A percentile compares a stretch with the other conserved stretches of the same genome.
Evolutionary conservation across 164 flowering plant genomes (phyloP).

Genomic region (Vitis amurensis): DNA sequence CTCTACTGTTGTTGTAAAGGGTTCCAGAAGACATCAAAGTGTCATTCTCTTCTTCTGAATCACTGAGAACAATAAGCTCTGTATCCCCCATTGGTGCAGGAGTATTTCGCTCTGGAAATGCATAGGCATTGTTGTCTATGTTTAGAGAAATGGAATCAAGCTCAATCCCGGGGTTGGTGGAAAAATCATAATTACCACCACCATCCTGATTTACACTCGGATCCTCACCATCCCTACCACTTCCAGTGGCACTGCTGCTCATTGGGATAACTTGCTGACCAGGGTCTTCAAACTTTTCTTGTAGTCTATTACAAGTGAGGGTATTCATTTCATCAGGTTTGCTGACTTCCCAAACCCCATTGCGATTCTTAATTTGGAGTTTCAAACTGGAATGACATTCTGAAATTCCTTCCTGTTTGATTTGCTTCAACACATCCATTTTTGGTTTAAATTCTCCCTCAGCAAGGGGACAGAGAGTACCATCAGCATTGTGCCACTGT

Average conservation of each 20-base stretch:
- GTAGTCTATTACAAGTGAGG: slow-evolving; percentile 37
- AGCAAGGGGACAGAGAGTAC: slow-evolving; percentile 49
- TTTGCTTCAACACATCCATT: slow-evolving; percentile 41
- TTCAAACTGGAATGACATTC: slow-evolving; percentile 64
- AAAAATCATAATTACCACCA: slow-evolving; percentile 58
- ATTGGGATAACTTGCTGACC: slow-evolving; percentile 55
- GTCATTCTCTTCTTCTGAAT: slow-evolving; percentile 85
- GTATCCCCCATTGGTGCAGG: slow-evolving; percentile 47
- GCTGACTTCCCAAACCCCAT: slow-evolving; percentile 85
- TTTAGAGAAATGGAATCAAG: slow-evolving; percentile 65
- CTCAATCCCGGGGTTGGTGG: slow-evolving; percentile 61
- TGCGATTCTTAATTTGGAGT: slow-evolving; percentile 65
- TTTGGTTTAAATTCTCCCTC: slow-evolving; percentile 41
- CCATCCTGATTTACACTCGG: slow-evolving; percentile 85
- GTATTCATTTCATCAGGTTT: slow-evolving; percentile 60
- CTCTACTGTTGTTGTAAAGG: slow-evolving; percentile 29
- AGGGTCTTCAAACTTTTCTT: slow-evolving; percentile 33
- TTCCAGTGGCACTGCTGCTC: slow-evolving; percentile 89
- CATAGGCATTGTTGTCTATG: slow-evolving; percentile 46
- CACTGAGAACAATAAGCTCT: slow-evolving; percentile 87
- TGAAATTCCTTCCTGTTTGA: slow-evolving; percentile 70
- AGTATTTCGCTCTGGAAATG: slow-evolving; percentile 32
- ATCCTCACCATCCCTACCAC: slow-evolving; percentile 87
- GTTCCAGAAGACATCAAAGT: slow-evolving; percentile 41
- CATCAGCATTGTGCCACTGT: slow-evolving; percentile 80